Evolutionary conservation across 148 eudicot genomes (phyloP).

Genomic region (Chenopodium quinoa): DNA sequence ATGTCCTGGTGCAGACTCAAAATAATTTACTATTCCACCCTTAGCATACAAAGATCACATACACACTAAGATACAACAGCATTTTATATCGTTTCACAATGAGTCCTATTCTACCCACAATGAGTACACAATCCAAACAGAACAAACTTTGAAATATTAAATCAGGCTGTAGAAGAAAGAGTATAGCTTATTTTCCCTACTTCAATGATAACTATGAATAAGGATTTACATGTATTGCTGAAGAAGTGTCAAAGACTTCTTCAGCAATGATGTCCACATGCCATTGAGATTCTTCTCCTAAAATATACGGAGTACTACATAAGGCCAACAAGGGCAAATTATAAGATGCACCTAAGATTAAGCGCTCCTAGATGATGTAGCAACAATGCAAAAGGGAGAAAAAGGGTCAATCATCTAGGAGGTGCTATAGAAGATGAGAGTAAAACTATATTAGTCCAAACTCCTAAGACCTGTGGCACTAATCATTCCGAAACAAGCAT

Average conservation of each 20-base stretch:
- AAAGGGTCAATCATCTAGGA: not conserved
- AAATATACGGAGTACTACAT: not conserved
- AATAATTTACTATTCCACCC: not conserved
- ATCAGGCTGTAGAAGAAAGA: no score
- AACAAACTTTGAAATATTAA: no score
- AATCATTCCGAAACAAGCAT: not conserved
- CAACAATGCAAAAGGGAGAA: not conserved
- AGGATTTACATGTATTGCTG: no score
- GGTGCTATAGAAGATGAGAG: not conserved
- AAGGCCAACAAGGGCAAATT: not conserved
- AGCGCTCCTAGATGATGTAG: not conserved
- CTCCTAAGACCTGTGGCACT: not conserved
- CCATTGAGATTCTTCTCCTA: not conserved
- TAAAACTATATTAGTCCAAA: not conserved
- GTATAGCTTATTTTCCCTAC: no score
- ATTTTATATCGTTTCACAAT: not conserved
- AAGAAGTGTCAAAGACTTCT: no score
- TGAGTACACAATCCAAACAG: not conserved
- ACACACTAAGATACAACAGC: no score
- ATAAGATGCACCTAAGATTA: not conserved
- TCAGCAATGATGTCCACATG: no score
- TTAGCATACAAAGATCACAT: no score
- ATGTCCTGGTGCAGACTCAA: not conserved
- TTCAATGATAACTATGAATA: no score
- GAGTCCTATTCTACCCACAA: not conserved